Base-by-base conservation (phyloP, 2,329 filamentous ascomycete species). In the Botrytis porri region DNA sequence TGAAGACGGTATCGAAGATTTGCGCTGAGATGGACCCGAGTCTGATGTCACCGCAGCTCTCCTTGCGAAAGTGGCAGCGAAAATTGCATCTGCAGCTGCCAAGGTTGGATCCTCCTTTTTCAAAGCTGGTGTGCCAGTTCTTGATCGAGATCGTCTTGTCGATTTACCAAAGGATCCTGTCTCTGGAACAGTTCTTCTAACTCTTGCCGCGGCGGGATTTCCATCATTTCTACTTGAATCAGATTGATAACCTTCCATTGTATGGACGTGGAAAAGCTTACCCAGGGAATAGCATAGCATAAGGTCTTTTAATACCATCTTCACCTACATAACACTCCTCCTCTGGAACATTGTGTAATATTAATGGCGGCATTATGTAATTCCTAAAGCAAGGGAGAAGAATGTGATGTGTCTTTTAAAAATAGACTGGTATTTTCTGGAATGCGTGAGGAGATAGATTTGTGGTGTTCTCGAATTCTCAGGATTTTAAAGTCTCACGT, bases 281-380 rank as follows among this genome's bases (percentile, higher is more conserved):
- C 88, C 89, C 87, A 78, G 88, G 86, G 78, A 89, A 90, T 54
- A 90, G 85, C 86, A 91, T 89, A 75, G 89, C 89, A 79, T 90
- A 92, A 3, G 89, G 89, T 75, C 89, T 84, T 80, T 88, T 87
- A 75, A 91, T 80, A 75, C 89, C 89, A 82, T 91, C 89, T 70
- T 90, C 88, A 73, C 89, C 89, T 9, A 88, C 83, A 80, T 90
- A 91, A 67, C 89, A 87, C 80, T 91, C 89, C 69, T 91, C 89
- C 76, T 91, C 89, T 73, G 89, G 89, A 75, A 91, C 89, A 80
- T 90, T 91, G 80, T 92, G 89, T 48, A 92, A 83, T 78, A 91
- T 90, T 73, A 91, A 83, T 77, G 89, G 89, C 73, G 88, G 86
- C 88, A 90, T 91, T 76, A 75, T 79, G 66, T 37, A 71, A 57